Conservation (phyloP, 192 early-diverging fungal species). For the Kickxella alabastrina region DNA sequence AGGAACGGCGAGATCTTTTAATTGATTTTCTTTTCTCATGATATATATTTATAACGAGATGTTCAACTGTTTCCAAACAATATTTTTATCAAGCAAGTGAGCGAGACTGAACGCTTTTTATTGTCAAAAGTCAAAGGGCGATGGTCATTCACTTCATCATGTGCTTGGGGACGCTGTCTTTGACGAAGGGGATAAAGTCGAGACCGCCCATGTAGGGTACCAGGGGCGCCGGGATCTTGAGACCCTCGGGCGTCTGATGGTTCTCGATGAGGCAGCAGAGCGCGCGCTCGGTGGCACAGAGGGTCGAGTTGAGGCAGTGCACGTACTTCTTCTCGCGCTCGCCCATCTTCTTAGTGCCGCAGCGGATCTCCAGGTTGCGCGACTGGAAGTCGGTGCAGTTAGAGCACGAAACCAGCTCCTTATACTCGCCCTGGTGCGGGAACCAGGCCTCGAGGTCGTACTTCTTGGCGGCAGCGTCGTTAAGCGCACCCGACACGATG, state of each 20-base stretch:
- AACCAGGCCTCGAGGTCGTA: slow-evolving; percentile 99
- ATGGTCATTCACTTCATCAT: slow-evolving; percentile 33
- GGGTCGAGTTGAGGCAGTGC: slow-evolving; percentile 95
- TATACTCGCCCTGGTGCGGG: slow-evolving; percentile 96
- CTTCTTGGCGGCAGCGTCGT: slow-evolving; percentile 99
- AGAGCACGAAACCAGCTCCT: slow-evolving; percentile 97
- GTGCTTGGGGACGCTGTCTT: slow-evolving; percentile 34
- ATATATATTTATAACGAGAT: too few relatives aligned
- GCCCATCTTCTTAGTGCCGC: slow-evolving; percentile 95
- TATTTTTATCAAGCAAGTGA: slow-evolving; percentile 2
- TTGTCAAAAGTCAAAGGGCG: too few relatives aligned
- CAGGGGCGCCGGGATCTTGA: slow-evolving; percentile 81
- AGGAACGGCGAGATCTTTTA: slow-evolving; percentile 2
- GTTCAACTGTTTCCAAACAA: neutral
- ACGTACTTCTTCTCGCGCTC: slow-evolving; percentile 93
- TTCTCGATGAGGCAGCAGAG: slow-evolving; percentile 95
- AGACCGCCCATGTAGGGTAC: slow-evolving; percentile 91
- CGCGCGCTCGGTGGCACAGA: slow-evolving; percentile 93
- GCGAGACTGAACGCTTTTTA: neutral
- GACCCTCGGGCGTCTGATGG: slow-evolving; percentile 88
- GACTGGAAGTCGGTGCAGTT: slow-evolving; percentile 99
- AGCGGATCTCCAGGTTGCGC: slow-evolving; percentile 89
- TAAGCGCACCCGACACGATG: slow-evolving; percentile 96
- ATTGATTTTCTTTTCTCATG: neutral
- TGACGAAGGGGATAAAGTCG: slow-evolving; percentile 80